Evolutionary conservation across 768 basidiomycete genomes (phyloP).

Genomic region (Mrakia hoshinonis): DNA sequence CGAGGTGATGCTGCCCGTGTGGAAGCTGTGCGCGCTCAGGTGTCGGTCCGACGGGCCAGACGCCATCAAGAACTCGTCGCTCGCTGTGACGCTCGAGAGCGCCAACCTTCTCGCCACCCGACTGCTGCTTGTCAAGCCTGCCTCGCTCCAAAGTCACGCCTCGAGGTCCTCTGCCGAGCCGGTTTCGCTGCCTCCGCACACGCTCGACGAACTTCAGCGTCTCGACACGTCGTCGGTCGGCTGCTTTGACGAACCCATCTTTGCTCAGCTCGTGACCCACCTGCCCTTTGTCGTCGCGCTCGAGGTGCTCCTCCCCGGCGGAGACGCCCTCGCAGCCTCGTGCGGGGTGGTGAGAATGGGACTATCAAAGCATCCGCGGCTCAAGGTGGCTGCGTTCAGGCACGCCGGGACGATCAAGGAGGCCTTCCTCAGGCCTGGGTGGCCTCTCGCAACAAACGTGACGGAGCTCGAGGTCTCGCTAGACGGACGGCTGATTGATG

Average conservation of each 20-base stretch:
- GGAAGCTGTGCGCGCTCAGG: conserved; percentile 14
- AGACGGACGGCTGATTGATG: conserved; percentile 14
- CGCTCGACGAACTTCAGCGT: conserved; percentile 14
- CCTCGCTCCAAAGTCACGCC: not conserved
- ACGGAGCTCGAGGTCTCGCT: conserved; percentile 11
- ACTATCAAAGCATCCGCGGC: not conserved
- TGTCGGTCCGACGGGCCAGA: conserved; percentile 6
- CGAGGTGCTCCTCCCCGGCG: conserved; percentile 11
- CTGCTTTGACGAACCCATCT: not conserved
- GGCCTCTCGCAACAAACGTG: not conserved
- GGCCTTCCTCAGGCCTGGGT: conserved; percentile 10
- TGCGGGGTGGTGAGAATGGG: not conserved
- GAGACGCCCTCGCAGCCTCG: not conserved
- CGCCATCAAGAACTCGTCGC: not conserved
- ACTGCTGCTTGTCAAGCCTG: conserved; percentile 4
- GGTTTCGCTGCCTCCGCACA: not conserved
- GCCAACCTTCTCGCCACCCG: conserved; percentile 11
- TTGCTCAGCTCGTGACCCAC: conserved; percentile 18
- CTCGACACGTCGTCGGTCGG: conserved; percentile 13
- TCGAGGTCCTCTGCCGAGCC: not conserved
- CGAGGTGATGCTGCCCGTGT: conserved; percentile 18
- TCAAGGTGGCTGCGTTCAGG: conserved; percentile 14
- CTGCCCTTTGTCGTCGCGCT: conserved; percentile 16
- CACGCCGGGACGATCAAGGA: conserved; percentile 21
- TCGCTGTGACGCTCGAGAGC: not conserved